Evolutionary conservation across 805 yeast genomes (phyloP).

Genomic region (Torulaspora gathmanii): DNA sequence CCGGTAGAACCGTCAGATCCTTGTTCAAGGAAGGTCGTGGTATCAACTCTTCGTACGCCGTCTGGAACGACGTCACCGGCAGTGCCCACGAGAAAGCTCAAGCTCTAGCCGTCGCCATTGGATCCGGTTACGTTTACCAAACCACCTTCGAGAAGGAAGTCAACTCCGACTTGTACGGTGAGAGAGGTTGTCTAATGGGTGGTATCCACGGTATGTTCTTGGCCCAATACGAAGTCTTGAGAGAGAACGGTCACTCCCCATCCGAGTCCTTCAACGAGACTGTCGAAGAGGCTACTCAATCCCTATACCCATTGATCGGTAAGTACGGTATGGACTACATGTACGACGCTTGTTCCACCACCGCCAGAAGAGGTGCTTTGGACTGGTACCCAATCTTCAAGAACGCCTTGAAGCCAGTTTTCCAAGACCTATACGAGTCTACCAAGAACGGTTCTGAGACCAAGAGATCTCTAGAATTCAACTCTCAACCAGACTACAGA

Average conservation of each 20-base stretch:
- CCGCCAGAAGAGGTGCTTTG: conserved; percentile 99
- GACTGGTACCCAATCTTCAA: conserved; percentile 99
- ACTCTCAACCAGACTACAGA: conserved; percentile 97
- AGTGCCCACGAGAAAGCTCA: conserved; percentile 98
- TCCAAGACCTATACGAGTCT: conserved; percentile 90
- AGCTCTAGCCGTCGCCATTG: conserved; percentile 98
- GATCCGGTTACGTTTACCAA: conserved; percentile 99
- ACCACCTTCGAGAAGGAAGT: conserved; percentile 99
- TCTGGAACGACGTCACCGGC: conserved; percentile 98
- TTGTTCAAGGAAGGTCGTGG: conserved; percentile 99
- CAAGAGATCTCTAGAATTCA: conserved; percentile 95
- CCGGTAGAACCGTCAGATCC: conserved; percentile 99
- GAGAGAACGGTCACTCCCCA: conserved; percentile 99
- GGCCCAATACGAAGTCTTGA: conserved; percentile 98
- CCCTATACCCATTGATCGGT: conserved; percentile 97
- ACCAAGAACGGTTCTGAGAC: conserved; percentile 97
- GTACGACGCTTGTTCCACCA: conserved; percentile 99
- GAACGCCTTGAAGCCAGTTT: conserved; percentile 97
- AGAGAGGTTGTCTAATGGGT: conserved; percentile 99
- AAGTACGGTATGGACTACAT: conserved; percentile 99
- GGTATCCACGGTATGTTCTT: conserved; percentile 99
- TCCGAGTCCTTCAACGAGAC: conserved; percentile 99
- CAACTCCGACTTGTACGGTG: conserved; percentile 98
- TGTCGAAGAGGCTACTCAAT: conserved; percentile 99
- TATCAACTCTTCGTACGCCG: conserved; percentile 99